A percentile compares a stretch with the other conserved stretches of the same genome.
These are phyloP conservation scores for Dorcoceras hygrometricum DNA, from an alignment of 257 asterid genomes.

Conservation along the genomic window DNA sequence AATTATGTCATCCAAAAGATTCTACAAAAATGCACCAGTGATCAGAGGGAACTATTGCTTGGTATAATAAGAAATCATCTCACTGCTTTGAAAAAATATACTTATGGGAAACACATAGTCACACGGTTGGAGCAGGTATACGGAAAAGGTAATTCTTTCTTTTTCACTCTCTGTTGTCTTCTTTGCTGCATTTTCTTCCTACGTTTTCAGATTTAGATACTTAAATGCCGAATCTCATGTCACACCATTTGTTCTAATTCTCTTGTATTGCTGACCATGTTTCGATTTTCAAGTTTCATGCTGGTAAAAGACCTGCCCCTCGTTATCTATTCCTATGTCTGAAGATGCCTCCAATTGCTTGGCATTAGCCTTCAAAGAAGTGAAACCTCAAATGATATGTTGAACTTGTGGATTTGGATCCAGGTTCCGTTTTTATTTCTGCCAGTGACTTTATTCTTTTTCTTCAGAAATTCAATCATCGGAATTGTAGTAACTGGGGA, in stretches of 20 bases:
- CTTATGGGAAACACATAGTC: conserved; percentile 49
- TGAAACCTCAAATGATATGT: background rate
- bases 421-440: background rate
- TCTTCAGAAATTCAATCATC: conserved; percentile 26
- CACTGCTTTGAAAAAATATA: conserved; percentile 41
- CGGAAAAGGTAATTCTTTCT: conserved; percentile 31
- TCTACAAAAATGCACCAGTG: conserved; percentile 34
- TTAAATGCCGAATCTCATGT: background rate
- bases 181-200: background rate
- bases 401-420: background rate
- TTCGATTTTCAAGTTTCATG: background rate
- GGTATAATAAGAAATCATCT: conserved; percentile 39
- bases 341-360: no score
- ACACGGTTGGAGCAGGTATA: conserved; percentile 43
- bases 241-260: background rate
- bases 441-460: background rate
- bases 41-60: conserved; percentile 39
- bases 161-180: background rate
- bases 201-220: background rate
- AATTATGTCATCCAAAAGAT: conserved; percentile 53
- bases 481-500: conserved; percentile 10
- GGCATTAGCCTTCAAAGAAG: background rate
- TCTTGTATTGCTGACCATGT: background rate
- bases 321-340: background rate
- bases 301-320: background rate